Conservation (phyloP, 805 yeast genomes). For the Candida saitoana region DNA sequence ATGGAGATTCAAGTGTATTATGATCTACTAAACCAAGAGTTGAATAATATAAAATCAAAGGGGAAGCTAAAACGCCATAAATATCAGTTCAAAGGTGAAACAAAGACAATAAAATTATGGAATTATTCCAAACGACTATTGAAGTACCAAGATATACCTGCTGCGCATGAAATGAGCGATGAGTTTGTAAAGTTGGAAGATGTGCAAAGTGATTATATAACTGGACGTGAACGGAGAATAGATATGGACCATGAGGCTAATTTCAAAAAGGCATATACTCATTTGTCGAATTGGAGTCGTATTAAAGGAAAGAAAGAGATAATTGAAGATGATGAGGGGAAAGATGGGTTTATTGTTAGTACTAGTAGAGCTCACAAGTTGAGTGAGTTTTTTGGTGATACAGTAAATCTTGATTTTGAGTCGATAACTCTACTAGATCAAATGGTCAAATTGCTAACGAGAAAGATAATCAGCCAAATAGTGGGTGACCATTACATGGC, state of each 20-base stretch:
- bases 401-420: not conserved
- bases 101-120: slow-evolving; percentile 1
- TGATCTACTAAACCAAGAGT: slow-evolving; percentile 27
- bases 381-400: not conserved
- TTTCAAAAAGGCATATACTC: not conserved
- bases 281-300: not conserved
- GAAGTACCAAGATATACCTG: slow-evolving; percentile 45
- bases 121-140: slow-evolving; percentile 17
- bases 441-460: not conserved
- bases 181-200: slow-evolving; percentile 44
- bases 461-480: not conserved
- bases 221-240: slow-evolving; percentile 16
- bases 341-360: not conserved
- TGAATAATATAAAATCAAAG: slow-evolving; percentile 19
- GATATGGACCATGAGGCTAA: slow-evolving; percentile 10
- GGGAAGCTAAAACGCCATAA: slow-evolving; percentile 1
- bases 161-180: slow-evolving; percentile 49
- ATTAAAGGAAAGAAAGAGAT: not conserved
- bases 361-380: not conserved
- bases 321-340: not conserved
- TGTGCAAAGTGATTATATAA: slow-evolving; percentile 23
- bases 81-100: not conserved
- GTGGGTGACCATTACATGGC: not conserved
- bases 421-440: not conserved
- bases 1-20: slow-evolving; percentile 47